These are phyloP conservation scores for Neurospora sp. DNA, from an alignment of 2,329 filamentous ascomycete genomes.

Conservation along the genomic window DNA sequence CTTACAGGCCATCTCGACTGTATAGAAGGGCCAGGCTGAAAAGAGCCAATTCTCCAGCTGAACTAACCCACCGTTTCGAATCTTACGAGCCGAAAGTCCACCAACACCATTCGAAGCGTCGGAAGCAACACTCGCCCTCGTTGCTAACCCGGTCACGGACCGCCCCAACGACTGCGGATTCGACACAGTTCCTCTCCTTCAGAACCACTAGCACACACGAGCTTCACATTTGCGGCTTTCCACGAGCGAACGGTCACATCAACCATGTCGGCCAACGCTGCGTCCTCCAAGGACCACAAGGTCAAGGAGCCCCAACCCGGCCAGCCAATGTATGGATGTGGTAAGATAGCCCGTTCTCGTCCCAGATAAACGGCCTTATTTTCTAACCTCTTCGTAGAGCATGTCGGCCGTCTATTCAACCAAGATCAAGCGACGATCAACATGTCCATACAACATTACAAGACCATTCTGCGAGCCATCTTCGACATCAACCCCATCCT, in stretches of 20 bases:
- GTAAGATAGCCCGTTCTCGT: constrained; percentile 30
- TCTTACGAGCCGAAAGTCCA: background rate
- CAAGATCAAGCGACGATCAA: constrained; percentile 54
- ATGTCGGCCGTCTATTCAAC: constrained; percentile 57
- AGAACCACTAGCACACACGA: background rate
- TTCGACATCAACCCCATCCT: constrained; percentile 57
- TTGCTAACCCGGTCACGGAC: background rate
- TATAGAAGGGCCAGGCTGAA: background rate
- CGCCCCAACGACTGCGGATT: background rate
- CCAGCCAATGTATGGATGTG: constrained; percentile 53
- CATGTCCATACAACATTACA: constrained; percentile 61
- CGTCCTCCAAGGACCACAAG: constrained; percentile 46
- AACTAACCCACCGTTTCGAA: background rate
- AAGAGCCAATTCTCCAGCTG: background rate
- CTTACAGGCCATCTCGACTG: background rate
- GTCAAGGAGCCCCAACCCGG: constrained; percentile 50
- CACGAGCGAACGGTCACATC: background rate
- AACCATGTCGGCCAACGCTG: constrained; percentile 35
- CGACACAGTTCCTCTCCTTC: background rate
- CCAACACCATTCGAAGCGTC: background rate
- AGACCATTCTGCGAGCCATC: constrained; percentile 58
- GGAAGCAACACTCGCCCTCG: background rate
- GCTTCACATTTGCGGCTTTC: background rate
- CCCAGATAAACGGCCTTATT: constrained; percentile 7
- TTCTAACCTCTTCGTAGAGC: constrained; percentile 43